Evolutionary conservation across 2,329 filamentous ascomycete genomes (phyloP), one percentile per base, ranked within the genome.

Genomic region (Gliomastix tumulicola): DNA sequence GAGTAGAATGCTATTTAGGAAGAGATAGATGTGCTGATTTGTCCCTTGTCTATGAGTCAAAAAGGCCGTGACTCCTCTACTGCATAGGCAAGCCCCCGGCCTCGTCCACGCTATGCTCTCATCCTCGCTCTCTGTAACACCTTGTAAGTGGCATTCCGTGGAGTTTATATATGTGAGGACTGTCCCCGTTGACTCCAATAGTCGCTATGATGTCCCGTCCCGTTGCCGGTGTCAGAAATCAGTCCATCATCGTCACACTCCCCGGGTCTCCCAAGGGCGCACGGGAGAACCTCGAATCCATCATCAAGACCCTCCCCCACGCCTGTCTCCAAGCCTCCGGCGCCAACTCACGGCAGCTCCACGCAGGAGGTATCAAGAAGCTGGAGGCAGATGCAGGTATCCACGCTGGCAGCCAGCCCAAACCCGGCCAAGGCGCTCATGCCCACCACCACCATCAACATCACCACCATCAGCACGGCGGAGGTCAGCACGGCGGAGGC

Each of bases 181-280:
- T 46, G 25, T 25, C 32, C 34, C 47, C 59, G 39, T 60, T 33
- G 39, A 11, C 35, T n/a, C 33, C 15, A 35, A 18, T 39, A 94
- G 88, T 98, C 63, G 92, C 92, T 31, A 82, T 95, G 67, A 98
- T 98, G 92, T 86, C 92, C 35, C 78, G 92, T 32, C 92, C 92
- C 5, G 85, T 94, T 11, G 92, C 92, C 17, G 92, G 92, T 4
- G 80, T 94, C 4, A 74, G 92, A 21, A 82, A 90, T 43, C 79
- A 79, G 41, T 82, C 87, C 1, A 61, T 98, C 36, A 84, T 98
- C 18, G 64, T 96, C 43, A 98, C 92, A 0, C 67, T 98, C 4
- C 92, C 92, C 0, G 92, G 92, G 2, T 97, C 90, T 0, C 92
- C 92, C 1, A 97, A 97, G 57, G 92, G 89, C 2, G 92, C 92